A percentile compares a stretch with the other conserved stretches of the same genome.
phyloP scores from a whole-genome alignment of 345 rosid genomes.

The Moringa oleifera region DNA sequence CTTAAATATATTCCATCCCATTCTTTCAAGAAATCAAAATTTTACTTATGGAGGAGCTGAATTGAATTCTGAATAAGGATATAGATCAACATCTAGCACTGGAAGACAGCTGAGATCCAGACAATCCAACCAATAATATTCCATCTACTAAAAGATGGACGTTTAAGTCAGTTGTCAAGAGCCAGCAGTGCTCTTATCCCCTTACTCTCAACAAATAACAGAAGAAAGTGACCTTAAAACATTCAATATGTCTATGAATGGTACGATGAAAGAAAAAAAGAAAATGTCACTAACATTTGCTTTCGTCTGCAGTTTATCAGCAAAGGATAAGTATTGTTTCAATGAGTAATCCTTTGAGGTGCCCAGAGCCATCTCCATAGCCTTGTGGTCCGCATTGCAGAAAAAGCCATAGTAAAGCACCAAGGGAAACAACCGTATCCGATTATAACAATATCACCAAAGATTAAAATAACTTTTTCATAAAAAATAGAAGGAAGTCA shows the following conservation, averaged over 20 bases:
- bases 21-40: not conserved
- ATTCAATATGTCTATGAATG: too few relatives aligned
- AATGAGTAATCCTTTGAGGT: slow-evolving; percentile 68
- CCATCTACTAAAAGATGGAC: not conserved
- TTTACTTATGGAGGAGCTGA: too few relatives aligned
- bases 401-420: too few relatives aligned
- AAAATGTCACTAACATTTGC: slow-evolving; percentile 44
- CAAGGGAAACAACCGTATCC: too few relatives aligned
- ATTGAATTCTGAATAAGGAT: not conserved
- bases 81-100: slow-evolving; percentile 6
- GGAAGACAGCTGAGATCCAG: not conserved
- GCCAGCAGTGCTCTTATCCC: not conserved
- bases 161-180: too few relatives aligned
- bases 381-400: slow-evolving; percentile 30
- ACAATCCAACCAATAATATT: not conserved
- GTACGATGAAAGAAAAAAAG: not conserved
- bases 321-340: slow-evolving; percentile 60
- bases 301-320: slow-evolving; percentile 46
- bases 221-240: not conserved
- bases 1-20: not conserved
- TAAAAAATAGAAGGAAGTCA: not conserved
- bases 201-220: not conserved
- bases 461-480: not conserved
- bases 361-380: slow-evolving; percentile 72
- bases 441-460: too few relatives aligned